Conservation (phyloP, 2,329 filamentous ascomycete species). For the Lecanicillium sp. region DNA sequence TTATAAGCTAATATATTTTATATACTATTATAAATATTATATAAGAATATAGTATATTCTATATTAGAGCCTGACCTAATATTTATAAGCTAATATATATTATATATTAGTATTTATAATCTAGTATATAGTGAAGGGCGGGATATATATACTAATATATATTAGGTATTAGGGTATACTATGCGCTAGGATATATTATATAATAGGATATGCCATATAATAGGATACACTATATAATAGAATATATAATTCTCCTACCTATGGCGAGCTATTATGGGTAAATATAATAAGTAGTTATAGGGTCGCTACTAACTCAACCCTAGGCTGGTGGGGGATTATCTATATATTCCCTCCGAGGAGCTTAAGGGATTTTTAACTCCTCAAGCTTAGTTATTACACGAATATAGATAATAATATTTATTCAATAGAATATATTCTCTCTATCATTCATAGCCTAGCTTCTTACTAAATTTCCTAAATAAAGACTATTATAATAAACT, state of each 20-base stretch:
- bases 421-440: background rate
- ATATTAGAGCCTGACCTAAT: background rate
- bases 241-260: background rate
- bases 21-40: background rate
- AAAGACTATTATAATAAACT: background rate
- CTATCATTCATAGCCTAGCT: background rate
- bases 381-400: background rate
- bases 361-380: background rate
- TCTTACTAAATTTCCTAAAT: background rate
- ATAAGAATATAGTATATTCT: background rate
- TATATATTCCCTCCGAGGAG: background rate
- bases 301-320: background rate
- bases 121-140: background rate
- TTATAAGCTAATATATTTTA: background rate
- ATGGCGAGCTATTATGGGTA: background rate
- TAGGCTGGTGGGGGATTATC: no score
- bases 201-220: background rate
- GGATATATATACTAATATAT: background rate
- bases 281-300: background rate
- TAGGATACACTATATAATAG: background rate
- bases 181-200: background rate
- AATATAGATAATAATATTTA: background rate
- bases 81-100: background rate
- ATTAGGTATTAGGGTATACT: background rate
- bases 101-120: background rate